A percentile compares a stretch with the other conserved stretches of the same genome.
Conservation (phyloP, 2,329 filamentous ascomycete species). For the Cladosporium oxysporum region DNA sequence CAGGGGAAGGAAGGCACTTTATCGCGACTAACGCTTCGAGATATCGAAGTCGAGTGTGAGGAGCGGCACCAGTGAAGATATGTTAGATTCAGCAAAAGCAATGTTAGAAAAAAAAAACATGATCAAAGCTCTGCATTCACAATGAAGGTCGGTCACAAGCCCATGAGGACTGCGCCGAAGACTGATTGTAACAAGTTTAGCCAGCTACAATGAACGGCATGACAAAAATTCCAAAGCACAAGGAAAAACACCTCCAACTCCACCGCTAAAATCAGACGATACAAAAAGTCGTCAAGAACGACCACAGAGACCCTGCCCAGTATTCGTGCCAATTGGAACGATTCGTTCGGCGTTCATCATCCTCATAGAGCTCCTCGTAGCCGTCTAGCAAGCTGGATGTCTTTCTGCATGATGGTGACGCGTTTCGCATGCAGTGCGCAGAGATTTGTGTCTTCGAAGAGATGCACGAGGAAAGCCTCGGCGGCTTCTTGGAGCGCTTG, state of each 20-base stretch:
- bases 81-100: not conserved
- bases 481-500: constrained; percentile 97
- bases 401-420: constrained; percentile 97
- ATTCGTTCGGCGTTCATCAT: not conserved
- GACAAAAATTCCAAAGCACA: not conserved
- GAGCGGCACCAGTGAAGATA: not conserved
- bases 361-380: constrained; percentile 61
- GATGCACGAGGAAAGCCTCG: constrained; percentile 96
- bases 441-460: constrained; percentile 97
- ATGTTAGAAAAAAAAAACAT: not conserved
- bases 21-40: not conserved
- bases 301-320: not conserved
- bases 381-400: constrained; percentile 93
- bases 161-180: not conserved
- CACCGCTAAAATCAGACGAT: constrained; percentile 13
- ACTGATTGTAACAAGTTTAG: not conserved
- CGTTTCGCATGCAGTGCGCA: constrained; percentile 99
- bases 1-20: no score
- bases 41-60: not conserved
- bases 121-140: not conserved
- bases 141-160: not conserved
- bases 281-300: not conserved
- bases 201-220: not conserved
- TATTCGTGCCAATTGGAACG: not conserved
- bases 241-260: constrained; percentile 16